Percentiles rank a stretch among this genome's conserved stretches.
Conservation (phyloP, 176 grass and related monocot genomes). For the Rhynchospora pubera region DNA sequence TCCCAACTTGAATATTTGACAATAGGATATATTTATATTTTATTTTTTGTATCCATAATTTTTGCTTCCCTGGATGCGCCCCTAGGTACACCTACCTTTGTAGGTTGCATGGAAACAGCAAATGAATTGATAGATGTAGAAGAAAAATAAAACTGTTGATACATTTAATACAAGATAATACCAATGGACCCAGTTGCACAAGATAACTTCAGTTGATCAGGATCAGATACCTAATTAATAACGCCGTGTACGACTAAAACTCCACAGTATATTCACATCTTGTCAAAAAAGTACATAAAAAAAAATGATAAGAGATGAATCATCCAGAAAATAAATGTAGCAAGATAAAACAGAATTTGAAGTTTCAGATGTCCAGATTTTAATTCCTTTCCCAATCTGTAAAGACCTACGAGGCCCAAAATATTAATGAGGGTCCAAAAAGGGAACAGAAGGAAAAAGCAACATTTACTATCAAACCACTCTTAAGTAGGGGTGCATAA, state of each 20-base stretch:
- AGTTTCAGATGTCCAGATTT: background rate
- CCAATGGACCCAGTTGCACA: too few relatives aligned
- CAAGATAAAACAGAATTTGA: background rate
- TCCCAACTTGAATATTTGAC: too few relatives aligned
- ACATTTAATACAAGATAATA: too few relatives aligned
- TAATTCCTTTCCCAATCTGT: background rate
- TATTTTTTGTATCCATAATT: too few relatives aligned
- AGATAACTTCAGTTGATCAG: too few relatives aligned
- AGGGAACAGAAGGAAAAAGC: background rate
- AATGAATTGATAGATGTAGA: too few relatives aligned
- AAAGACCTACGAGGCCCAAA: conserved; percentile 1
- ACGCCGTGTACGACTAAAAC: background rate
- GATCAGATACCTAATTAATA: background rate
- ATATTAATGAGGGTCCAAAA: background rate
- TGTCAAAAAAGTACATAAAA: background rate
- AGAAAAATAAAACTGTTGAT: too few relatives aligned
- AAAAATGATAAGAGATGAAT: background rate
- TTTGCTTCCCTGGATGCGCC: too few relatives aligned
- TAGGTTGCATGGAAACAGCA: too few relatives aligned
- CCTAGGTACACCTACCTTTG: too few relatives aligned
- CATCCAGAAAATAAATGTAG: background rate
- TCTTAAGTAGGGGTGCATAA: too few relatives aligned
- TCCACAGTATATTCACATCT: background rate
- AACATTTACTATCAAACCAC: conserved; percentile 2
- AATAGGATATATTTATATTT: too few relatives aligned